Base-by-base conservation (phyloP, 2,329 filamentous ascomycete genomes). In the Chaetomiaceae sp. region DNA sequence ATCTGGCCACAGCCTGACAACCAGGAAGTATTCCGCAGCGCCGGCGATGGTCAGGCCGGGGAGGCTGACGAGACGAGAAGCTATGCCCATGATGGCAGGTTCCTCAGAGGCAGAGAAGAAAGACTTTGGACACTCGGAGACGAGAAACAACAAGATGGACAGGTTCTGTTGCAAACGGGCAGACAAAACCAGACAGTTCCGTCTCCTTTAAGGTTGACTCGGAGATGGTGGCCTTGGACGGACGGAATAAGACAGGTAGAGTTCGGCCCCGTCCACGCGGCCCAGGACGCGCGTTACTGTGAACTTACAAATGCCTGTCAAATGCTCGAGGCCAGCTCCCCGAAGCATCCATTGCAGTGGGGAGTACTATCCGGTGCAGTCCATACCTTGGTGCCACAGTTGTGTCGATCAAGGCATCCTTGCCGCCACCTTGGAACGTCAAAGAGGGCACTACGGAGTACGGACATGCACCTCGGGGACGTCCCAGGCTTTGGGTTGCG, bases 1-100 rank as follows among this genome's bases (percentile, higher is more conserved):
- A 10, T 49, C 39, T 21, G 39, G 47, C 6, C 17, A 38, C 13
- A 44, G 17, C 47, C 19, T 49, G 16, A 49, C 21, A n/a, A 31
- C 30, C 8, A 49, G 7, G 19, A 49, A 13, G n/a, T 12, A 43
- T 20, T 49, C 47, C 14, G 12, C 39, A 10, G 21, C 23, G 12
- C 39, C 47, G 8, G 33, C 47, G 5, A 49, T 14, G 12, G 47
- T 49, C 4, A 49, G 47, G 19, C 47, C 30, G 13, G 47, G 47
- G 17, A 49, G 17, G 25, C 33, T 31, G 21, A 49, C 30, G 13
- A 49, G 33, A 14, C 17, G 47, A 20, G 39, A 43, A n/a, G 30
- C 39, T 12, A 49, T 30, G 13, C 20, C 14, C 47, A 49, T 49
- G 39, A 30, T 37, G 20, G 13, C 13, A 6, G 35, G 17, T 12